Conservation (phyloP, 2,329 filamentous ascomycete species). For the Scolecobasidium constrictum region DNA sequence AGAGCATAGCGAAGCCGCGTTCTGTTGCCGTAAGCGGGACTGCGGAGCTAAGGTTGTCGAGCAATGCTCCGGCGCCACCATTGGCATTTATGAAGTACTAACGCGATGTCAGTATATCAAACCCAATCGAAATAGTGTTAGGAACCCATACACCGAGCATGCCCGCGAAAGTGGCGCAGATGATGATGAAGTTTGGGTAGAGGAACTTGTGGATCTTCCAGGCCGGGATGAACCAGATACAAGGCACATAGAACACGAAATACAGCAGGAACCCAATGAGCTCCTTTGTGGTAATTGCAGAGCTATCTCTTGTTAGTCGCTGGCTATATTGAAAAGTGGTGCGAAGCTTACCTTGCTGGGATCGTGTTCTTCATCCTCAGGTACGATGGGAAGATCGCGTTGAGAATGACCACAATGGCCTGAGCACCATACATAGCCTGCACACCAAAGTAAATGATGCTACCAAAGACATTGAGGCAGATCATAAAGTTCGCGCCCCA, state of each 20-base stretch:
- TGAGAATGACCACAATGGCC: conserved; percentile 13
- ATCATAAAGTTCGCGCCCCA: conserved; percentile 11
- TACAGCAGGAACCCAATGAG: conserved; percentile 13
- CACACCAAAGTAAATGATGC: conserved; percentile 10
- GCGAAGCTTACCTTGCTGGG: conserved; percentile 8
- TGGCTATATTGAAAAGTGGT: neutral
- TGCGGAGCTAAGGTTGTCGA: conserved; percentile 1
- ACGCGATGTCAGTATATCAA: conserved; percentile 4
- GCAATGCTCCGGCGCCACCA: conserved; percentile 10
- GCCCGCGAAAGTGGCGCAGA: conserved; percentile 10
- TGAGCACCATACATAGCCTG: conserved; percentile 15
- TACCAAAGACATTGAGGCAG: neutral
- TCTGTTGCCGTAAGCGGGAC: neutral
- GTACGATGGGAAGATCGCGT: conserved; percentile 14
- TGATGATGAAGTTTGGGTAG: conserved; percentile 11
- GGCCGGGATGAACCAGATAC: conserved; percentile 13
- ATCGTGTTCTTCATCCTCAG: conserved; percentile 15
- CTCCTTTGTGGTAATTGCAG: conserved; percentile 12
- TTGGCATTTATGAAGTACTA: conserved; percentile 10
- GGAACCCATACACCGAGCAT: conserved; percentile 10
- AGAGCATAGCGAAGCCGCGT: conserved; percentile 12
- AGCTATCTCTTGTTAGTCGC: neutral
- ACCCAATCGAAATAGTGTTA: no score
- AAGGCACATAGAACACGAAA: conserved; percentile 12
- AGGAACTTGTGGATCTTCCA: conserved; percentile 13